These are phyloP conservation scores for Lasiodiplodia sp. DNA, from an alignment of 2,329 filamentous ascomycete species.

Conservation along the genomic window DNA sequence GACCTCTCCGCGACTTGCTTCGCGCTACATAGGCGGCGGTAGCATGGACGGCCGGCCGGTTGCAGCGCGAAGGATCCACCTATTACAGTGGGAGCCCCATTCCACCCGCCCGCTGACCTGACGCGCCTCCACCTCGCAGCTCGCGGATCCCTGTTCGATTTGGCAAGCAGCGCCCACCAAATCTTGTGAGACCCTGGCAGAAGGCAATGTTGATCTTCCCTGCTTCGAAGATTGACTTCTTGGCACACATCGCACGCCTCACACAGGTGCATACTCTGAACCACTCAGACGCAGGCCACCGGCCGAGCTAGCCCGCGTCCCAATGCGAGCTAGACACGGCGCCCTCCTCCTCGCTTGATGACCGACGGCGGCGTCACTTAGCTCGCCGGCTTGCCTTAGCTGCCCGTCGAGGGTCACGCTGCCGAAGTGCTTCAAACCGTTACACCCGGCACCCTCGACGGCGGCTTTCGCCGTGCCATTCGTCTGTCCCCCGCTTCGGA, in stretches of 20 bases:
- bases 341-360: background rate
- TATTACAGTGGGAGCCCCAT: background rate
- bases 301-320: background rate
- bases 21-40: background rate
- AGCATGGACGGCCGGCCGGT: background rate
- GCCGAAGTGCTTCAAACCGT: conserved; percentile 14
- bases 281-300: background rate
- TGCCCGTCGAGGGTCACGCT: background rate
- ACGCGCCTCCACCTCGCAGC: background rate
- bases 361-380: background rate
- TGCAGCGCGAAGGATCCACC: conserved; percentile 3
- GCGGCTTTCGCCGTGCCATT: conserved; percentile 1
- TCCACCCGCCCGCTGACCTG: conserved; percentile 4
- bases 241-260: conserved; percentile 23
- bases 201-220: conserved; percentile 14
- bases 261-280: conserved; percentile 8
- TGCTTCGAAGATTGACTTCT: conserved; percentile 12
- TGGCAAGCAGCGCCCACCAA: conserved; percentile 5
- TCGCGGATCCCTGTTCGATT: conserved; percentile 23
- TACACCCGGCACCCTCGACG: conserved; percentile 2
- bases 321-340: conserved; percentile 7
- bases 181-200: conserved; percentile 8
- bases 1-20: background rate
- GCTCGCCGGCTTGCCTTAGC: background rate
- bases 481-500: background rate